Base-by-base conservation (phyloP, 768 basidiomycete species). In the Termitomyces sp. region DNA sequence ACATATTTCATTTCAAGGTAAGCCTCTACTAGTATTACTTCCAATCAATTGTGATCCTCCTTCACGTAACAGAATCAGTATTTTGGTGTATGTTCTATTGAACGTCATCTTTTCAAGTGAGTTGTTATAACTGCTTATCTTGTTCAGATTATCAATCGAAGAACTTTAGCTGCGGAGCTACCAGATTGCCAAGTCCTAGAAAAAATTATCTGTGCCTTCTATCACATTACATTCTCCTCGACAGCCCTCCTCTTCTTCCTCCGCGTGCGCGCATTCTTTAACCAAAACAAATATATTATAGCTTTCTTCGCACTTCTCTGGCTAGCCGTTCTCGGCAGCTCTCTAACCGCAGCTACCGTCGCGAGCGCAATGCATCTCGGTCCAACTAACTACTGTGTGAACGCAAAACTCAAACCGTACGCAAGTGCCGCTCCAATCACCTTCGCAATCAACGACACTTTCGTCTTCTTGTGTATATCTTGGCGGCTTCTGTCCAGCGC, bases 381-480 rank as follows among this genome's bases (percentile, higher is more conserved):
- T 5, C 64, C 68, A 3, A 75, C 75, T 2, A 51, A 62, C 10
- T 68, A 73, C 46, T 77, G 76, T 55, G 61, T 68, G 5, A 63
- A 64, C 36, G 64, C 67, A 9, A 52, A 52, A 13, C 51, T 74
- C n/a, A 58, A 67, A 39, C 52, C 51, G 4, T 72, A 65, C 57
- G 65, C 65, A 7, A 63, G 65, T 13, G 68, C 64, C 2, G 62
- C 65, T 0, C 58, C 65, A 1, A 64, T 74, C 34, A 62, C 64
- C 1, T 64, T 68, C 0, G 55, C 70, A 0, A 42, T 68, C 50
- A 67, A 68, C 47, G 72, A 73, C 50, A 70, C 72, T 1, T 66
- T 69, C 16, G 68, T 76, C 10, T 75, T 73, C 60, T 44, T 76
- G 5, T 72, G 69, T 8, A 72, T 76, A 28, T 72, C 72, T 0